Conservation (phyloP, 768 basidiomycete species). For the Suillus plorans region DNA sequence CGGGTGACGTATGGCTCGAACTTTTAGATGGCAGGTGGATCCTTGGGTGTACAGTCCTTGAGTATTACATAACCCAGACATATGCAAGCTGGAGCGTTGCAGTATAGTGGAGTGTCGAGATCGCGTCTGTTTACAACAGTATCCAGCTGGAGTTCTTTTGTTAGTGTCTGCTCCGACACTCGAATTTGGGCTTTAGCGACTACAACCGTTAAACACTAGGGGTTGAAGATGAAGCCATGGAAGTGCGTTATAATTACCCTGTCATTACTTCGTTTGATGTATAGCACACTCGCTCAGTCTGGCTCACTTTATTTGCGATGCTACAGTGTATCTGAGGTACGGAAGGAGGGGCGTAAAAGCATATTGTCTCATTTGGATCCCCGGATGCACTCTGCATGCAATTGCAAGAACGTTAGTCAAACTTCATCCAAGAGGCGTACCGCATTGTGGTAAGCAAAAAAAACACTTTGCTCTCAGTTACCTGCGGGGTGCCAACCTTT, state of each 20-base stretch:
- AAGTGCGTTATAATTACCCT: background rate
- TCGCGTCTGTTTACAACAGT: too few species aligned
- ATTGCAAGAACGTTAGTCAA: too few species aligned
- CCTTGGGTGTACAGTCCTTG: conserved; percentile 21
- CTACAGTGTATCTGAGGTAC: background rate
- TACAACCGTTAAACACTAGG: too few species aligned
- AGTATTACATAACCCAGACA: conserved; percentile 4
- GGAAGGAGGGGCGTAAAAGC: background rate
- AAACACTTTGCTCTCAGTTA: too few species aligned
- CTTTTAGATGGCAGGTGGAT: conserved; percentile 14
- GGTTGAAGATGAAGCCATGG: background rate
- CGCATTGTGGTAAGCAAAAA: too few species aligned
- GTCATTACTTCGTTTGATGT: background rate
- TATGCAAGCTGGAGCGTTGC: conserved; percentile 46
- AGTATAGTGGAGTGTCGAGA: too few species aligned
- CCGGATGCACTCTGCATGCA: too few species aligned
- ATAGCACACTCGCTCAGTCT: background rate
- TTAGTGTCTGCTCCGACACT: too few species aligned
- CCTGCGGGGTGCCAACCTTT: background rate
- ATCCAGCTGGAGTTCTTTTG: too few species aligned
- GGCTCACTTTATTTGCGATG: background rate
- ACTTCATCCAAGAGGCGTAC: too few species aligned
- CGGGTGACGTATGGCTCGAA: conserved; percentile 26
- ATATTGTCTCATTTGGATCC: too few species aligned
- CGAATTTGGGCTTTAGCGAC: too few species aligned